phyloP scores from a whole-genome alignment of 352 stramenopile genomes.

The Globisporangium iwayamae region DNA sequence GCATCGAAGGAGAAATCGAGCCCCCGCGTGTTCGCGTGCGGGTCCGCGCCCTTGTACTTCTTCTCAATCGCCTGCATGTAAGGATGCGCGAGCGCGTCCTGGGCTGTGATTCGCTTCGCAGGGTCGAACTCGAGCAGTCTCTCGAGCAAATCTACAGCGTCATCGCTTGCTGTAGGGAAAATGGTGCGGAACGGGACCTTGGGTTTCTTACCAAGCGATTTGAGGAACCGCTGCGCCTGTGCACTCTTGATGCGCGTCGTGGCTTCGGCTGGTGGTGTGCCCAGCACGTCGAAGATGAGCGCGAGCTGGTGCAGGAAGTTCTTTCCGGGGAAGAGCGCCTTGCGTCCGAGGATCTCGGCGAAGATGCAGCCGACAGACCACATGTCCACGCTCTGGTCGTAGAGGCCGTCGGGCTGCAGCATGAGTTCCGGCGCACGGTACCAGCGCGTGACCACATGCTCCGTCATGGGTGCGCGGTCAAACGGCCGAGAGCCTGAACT shows the following conservation, averaged over 20 bases:
- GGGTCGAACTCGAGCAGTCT: constrained; percentile 68
- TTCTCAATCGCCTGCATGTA: constrained; percentile 71
- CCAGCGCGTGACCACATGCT: constrained; percentile 88
- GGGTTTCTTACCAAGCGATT: constrained; percentile 52
- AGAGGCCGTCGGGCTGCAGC: constrained; percentile 85
- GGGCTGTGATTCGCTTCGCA: constrained; percentile 39
- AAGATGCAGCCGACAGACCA: constrained; percentile 88
- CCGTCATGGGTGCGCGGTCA: constrained; percentile 58
- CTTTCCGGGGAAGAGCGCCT: constrained; percentile 72
- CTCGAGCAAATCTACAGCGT: constrained; percentile 63
- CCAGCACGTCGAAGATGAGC: constrained; percentile 77
- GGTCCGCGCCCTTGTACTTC: constrained; percentile 51
- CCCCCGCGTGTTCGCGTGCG: constrained; percentile 26
- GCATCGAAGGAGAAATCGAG: constrained; percentile 69
- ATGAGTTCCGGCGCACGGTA: constrained; percentile 91
- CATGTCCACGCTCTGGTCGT: constrained; percentile 89
- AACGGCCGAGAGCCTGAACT: neutral
- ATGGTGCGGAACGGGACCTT: constrained; percentile 48
- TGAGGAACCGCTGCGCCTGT: constrained; percentile 69
- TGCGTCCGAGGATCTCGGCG: constrained; percentile 69
- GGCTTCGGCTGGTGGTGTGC: constrained; percentile 42
- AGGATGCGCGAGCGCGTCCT: constrained; percentile 60
- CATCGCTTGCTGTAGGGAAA: constrained; percentile 47
- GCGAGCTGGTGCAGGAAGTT: constrained; percentile 81
- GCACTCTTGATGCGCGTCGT: constrained; percentile 61